Evolutionary conservation across 2,329 filamentous ascomycete genomes (phyloP).

Genomic region (Simplicillium aogashimaense): DNA sequence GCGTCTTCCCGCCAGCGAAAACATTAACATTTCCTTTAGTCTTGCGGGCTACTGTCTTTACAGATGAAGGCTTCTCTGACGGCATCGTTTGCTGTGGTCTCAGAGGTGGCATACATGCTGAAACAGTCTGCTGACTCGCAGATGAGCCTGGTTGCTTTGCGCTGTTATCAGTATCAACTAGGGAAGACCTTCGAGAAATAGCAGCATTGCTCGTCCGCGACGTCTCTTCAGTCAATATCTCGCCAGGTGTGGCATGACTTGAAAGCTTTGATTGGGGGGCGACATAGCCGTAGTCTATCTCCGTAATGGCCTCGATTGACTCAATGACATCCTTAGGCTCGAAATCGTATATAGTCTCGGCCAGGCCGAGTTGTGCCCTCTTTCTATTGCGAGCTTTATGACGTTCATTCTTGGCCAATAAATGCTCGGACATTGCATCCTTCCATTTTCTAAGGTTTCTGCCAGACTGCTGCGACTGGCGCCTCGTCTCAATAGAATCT

Average conservation of each 20-base stretch:
- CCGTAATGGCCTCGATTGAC: constrained; percentile 8
- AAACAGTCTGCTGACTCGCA: no score
- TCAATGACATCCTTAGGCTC: constrained; percentile 13
- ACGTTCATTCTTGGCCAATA: constrained; percentile 20
- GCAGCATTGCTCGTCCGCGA: constrained; percentile 3
- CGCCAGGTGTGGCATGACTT: constrained; percentile 6
- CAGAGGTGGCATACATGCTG: no score
- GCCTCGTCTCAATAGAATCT: constrained; percentile 24
- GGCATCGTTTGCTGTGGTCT: constrained; percentile 5
- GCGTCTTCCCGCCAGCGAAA: constrained; percentile 31
- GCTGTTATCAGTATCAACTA: no score
- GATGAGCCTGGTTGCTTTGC: no score
- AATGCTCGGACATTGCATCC: constrained; percentile 17
- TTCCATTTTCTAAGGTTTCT: constrained; percentile 29
- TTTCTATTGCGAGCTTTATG: constrained; percentile 33
- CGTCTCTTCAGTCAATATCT: constrained; percentile 6
- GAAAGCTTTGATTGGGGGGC: background rate
- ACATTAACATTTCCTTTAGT: constrained; percentile 24
- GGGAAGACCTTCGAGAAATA: no score
- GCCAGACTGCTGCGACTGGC: constrained; percentile 17
- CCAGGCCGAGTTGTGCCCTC: constrained; percentile 26
- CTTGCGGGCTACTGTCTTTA: background rate
- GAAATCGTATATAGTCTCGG: constrained; percentile 11
- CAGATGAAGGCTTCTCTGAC: constrained; percentile 1
- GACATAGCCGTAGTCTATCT: no score